Evolutionary conservation across 208 protist genomes (phyloP).

Genomic region (Balamuthia mandrillaris): DNA sequence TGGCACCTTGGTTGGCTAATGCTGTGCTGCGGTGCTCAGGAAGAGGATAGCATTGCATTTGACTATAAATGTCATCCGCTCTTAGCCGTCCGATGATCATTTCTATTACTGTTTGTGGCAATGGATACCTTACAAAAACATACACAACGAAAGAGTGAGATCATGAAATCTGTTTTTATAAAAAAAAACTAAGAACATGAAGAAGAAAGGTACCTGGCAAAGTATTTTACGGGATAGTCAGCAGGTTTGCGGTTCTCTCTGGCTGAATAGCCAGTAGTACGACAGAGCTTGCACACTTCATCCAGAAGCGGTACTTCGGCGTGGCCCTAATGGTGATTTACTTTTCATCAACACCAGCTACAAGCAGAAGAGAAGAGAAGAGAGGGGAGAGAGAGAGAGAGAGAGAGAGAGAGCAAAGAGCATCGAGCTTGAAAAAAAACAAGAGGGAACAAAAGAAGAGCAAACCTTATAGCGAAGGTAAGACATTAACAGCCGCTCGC

Average conservation of each 20-base stretch:
- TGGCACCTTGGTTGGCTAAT: conserved; percentile 85
- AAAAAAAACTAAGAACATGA: background rate
- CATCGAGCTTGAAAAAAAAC: no score
- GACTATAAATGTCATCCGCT: conserved; percentile 93
- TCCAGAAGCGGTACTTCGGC: conserved; percentile 82
- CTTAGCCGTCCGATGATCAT: conserved; percentile 88
- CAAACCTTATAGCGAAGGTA: conserved; percentile 90
- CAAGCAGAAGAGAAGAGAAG: background rate
- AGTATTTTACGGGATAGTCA: conserved; percentile 89
- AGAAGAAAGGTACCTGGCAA: conserved; percentile 65
- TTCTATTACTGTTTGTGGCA: conserved; percentile 59
- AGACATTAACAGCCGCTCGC: conserved; percentile 93
- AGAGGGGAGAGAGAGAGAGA: background rate
- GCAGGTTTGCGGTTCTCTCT: conserved; percentile 33
- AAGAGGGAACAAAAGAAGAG: no score
- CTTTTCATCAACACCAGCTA: background rate
- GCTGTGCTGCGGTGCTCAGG: conserved; percentile 90
- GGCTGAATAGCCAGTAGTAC: conserved; percentile 84
- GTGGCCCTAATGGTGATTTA: conserved; percentile 57
- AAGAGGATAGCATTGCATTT: conserved; percentile 80
- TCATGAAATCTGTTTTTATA: background rate
- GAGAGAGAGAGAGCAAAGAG: background rate
- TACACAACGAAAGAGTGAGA: background rate
- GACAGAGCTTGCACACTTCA: conserved; percentile 89
- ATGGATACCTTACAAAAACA: background rate